phyloP scores from a whole-genome alignment of 2,329 filamentous ascomycete species.

The Paraphoma sp. region DNA sequence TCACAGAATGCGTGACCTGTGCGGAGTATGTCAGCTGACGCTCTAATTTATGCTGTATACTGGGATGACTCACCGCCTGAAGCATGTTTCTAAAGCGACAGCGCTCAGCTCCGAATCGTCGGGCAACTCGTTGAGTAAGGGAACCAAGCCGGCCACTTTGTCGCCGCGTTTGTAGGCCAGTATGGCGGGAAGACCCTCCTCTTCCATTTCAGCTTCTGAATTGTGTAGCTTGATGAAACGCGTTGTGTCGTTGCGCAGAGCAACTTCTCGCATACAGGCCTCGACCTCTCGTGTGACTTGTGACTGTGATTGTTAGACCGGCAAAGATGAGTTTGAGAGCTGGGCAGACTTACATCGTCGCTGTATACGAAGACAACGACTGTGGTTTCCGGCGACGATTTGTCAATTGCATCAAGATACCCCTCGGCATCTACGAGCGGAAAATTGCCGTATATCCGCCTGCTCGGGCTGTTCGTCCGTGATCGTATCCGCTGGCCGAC shows the following conservation, averaged over 20 bases:
- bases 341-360: constrained; percentile 68
- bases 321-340: background rate
- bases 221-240: constrained; percentile 93
- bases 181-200: constrained; percentile 83
- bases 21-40: constrained; percentile 30
- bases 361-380: constrained; percentile 96
- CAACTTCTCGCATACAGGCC: constrained; percentile 76
- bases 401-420: constrained; percentile 96
- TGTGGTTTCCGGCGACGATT: constrained; percentile 77
- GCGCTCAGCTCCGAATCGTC: constrained; percentile 59
- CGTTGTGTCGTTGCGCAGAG: constrained; percentile 71
- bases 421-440: constrained; percentile 87
- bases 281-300: constrained; percentile 84
- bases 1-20: constrained; percentile 40
- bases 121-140: constrained; percentile 85
- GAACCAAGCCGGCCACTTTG: constrained; percentile 87
- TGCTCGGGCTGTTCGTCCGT: constrained; percentile 76
- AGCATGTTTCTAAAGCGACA: constrained; percentile 62
- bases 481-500: constrained; percentile 62
- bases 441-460: constrained; percentile 78
- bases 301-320: background rate
- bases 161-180: constrained; percentile 90
- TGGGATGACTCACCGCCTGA: constrained; percentile 54
- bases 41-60: constrained; percentile 13
- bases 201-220: constrained; percentile 92